Percentiles rank a stretch among this genome's conserved stretches.
Conservation (phyloP, 305 asterid genomes). For the Salvia sclarea region DNA sequence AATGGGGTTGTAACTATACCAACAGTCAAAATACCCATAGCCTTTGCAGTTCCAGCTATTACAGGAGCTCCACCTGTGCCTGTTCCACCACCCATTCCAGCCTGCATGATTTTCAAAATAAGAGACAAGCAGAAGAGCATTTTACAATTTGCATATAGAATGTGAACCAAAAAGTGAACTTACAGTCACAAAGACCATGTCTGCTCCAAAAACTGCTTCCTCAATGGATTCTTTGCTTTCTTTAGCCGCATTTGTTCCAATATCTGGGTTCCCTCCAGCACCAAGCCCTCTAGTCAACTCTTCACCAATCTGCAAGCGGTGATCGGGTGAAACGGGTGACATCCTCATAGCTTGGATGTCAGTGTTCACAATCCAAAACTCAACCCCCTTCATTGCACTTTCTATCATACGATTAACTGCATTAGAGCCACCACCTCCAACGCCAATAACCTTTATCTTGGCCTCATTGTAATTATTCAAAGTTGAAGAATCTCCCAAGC, state of each 20-base stretch:
- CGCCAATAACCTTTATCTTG: conserved; percentile 75
- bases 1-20: conserved; percentile 96
- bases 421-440: conserved; percentile 99
- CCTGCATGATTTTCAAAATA: conserved; percentile 45
- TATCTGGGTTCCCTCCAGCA: conserved; percentile 96
- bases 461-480: conserved; percentile 47
- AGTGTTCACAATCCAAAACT: conserved; percentile 96
- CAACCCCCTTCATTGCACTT: conserved; percentile 88
- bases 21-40: conserved; percentile 93
- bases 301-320: conserved; percentile 86
- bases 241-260: conserved; percentile 87
- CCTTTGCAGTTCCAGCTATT: conserved; percentile 84
- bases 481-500: conserved; percentile 35
- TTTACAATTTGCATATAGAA: not conserved
- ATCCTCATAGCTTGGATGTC: conserved; percentile 88
- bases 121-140: conserved; percentile 1
- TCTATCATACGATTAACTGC: conserved; percentile 85
- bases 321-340: conserved; percentile 72
- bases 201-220: conserved; percentile 80
- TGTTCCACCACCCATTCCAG: conserved; percentile 99
- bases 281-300: conserved; percentile 96
- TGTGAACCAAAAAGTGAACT: conserved; percentile 31
- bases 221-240: conserved; percentile 83
- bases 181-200: conserved; percentile 93
- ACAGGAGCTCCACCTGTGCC: conserved; percentile 99